Evolutionary conservation across 805 yeast genomes (phyloP).

Genomic region (Pichia nanzhaoensis): DNA sequence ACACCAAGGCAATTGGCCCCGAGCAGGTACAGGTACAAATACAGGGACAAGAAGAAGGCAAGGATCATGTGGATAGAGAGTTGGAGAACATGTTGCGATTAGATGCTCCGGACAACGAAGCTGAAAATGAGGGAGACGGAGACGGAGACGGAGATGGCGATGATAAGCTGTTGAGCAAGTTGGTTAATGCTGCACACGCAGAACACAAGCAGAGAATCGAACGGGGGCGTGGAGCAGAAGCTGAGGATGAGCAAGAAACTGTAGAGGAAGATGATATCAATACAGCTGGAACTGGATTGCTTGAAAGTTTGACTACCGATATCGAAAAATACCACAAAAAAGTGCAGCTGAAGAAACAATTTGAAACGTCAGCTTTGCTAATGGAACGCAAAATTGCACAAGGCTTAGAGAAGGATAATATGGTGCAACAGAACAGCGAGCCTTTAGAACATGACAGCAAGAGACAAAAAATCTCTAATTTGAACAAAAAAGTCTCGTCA

Average conservation of each 20-base stretch:
- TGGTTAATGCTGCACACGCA: background rate
- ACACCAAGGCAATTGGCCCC: slow-evolving; percentile 1
- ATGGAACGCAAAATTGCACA: slow-evolving; percentile 4
- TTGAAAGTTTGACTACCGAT: slow-evolving; percentile 24
- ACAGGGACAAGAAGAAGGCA: background rate
- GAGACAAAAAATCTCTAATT: background rate
- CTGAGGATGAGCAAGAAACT: slow-evolving; percentile 4
- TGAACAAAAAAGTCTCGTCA: slow-evolving; percentile 10
- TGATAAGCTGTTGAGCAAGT: background rate
- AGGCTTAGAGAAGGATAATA: slow-evolving; percentile 4
- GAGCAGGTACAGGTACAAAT: background rate
- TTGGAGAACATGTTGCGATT: background rate
- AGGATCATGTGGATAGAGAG: background rate
- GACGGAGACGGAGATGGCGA: background rate
- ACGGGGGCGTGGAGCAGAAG: background rate
- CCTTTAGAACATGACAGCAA: background rate
- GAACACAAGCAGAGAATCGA: background rate
- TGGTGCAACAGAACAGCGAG: background rate
- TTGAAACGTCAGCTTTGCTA: slow-evolving; percentile 5
- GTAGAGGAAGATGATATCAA: background rate
- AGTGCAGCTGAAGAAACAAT: slow-evolving; percentile 19
- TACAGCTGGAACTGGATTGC: slow-evolving; percentile 11
- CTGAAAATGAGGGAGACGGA: background rate
- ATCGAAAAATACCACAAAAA: slow-evolving; percentile 27
- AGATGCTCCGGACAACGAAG: background rate